phyloP scores from a whole-genome alignment of 257 asterid genomes.

The Coffea canephora region DNA sequence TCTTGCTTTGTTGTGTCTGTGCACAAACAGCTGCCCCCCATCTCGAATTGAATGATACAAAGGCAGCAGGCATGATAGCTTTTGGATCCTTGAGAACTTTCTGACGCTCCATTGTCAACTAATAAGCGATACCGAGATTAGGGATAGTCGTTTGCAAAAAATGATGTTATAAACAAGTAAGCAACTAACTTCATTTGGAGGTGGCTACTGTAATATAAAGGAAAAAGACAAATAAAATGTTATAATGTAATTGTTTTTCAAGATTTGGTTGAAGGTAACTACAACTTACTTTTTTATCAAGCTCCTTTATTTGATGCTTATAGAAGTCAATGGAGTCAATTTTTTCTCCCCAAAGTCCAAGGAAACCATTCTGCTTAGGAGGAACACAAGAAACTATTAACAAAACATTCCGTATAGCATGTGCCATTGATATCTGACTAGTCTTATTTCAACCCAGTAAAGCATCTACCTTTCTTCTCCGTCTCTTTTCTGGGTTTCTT shows the following conservation, averaged over 20 bases:
- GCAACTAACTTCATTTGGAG: background rate
- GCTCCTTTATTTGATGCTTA: slow-evolving; percentile 50
- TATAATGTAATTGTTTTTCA: slow-evolving; percentile 7
- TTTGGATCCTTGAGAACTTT: slow-evolving; percentile 67
- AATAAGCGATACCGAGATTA: slow-evolving; percentile 11
- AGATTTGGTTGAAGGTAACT: background rate
- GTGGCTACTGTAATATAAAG: background rate
- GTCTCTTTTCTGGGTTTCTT: slow-evolving; percentile 82
- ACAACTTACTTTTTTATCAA: slow-evolving; percentile 63
- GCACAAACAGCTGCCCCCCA: slow-evolving; percentile 99
- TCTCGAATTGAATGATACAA: slow-evolving; percentile 88
- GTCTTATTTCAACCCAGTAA: background rate
- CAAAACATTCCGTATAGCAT: background rate
- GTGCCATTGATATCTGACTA: background rate
- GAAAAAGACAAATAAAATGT: background rate
- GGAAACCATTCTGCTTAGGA: slow-evolving; percentile 67
- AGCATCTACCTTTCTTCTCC: slow-evolving; percentile 61
- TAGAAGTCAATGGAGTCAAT: slow-evolving; percentile 83
- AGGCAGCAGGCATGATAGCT: slow-evolving; percentile 66
- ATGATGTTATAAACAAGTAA: background rate
- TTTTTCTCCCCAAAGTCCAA: slow-evolving; percentile 76
- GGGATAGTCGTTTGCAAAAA: slow-evolving; percentile 12
- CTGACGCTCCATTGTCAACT: slow-evolving; percentile 89
- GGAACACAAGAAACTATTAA: background rate
- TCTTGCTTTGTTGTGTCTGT: slow-evolving; percentile 93